Base-by-base conservation (phyloP, 2,329 filamentous ascomycete species). In the Teratosphaeria nubilosa region DNA sequence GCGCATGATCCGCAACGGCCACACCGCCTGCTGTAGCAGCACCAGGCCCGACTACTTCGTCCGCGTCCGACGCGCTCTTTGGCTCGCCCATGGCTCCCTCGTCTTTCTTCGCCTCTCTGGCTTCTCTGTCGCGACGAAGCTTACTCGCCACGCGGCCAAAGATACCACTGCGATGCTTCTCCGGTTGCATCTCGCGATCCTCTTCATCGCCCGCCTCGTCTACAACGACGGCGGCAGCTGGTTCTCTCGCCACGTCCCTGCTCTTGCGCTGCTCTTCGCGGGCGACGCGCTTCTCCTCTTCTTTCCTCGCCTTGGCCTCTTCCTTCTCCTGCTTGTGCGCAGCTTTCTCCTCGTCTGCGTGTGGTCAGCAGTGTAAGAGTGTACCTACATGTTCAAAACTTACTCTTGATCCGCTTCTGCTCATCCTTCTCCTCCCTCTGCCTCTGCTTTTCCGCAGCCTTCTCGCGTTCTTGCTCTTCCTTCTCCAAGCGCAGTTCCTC, bases 401-500 rank as follows among this genome's bases (percentile, higher is more conserved):
- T 71, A 88, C 87, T 81, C 70, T 80, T 86, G 16, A 82, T 66
- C 30, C 72, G 70, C 63, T 74, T 77, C 63, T 72, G 70, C 61
- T 77, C 75, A 1, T 74, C 74, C 63, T 78, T 79, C 62, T 76
- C 67, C 57, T 76, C 74, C 51, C 72, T 71, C 52, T 73, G 68
- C 30, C 73, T 69, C 30, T 74, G 72, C 56, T 81, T 76, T 64
- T 83, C 85, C 63, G 83, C 79, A 53, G 74, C 77, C 53, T 77
- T 77, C 54, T 82, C 80, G 56, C 85, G 80, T 68, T 86, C 80
- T 65, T 82, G 80, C 62, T 84, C 78, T 59, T 90, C 84, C 60
- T 84, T 78, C 60, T 90, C 86, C 20, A 84, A 70, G 50, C 81
- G 80, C 11, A 82, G 73, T 63, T 85, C 82, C 53, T 85, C 78